A percentile compares a stretch with the other conserved stretches of the same genome.
Conservation (phyloP, 768 basidiomycete species). For the Leccinellum luteum region DNA sequence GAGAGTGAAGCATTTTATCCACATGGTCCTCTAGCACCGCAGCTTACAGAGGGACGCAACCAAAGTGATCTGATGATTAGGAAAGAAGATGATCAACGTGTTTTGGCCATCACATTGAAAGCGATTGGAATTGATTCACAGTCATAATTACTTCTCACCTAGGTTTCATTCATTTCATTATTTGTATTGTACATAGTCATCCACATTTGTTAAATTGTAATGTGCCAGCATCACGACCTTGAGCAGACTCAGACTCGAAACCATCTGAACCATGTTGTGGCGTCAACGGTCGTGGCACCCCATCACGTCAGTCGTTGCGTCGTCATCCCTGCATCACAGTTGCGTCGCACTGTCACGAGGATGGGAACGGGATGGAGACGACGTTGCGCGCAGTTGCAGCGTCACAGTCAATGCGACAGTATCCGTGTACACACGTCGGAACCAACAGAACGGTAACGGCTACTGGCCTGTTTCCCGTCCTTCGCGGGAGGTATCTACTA, state of each 20-base stretch:
- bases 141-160: background rate
- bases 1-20: background rate
- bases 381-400: no score
- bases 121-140: background rate
- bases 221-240: no score
- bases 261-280: no score
- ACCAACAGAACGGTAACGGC: background rate
- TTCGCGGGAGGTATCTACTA: conserved; percentile 11
- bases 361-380: no score
- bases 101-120: background rate
- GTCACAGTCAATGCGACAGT: no score
- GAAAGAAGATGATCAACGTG: no score
- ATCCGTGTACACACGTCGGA: conserved; percentile 9
- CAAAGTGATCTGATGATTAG: background rate
- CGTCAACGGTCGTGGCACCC: no score
- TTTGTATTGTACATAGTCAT: background rate
- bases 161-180: background rate
- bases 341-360: no score
- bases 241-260: no score
- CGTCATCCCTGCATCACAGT: no score
- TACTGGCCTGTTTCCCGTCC: background rate
- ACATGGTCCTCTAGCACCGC: background rate
- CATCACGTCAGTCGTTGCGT: no score
- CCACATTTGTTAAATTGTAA: no score
- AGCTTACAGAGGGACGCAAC: background rate